These are phyloP conservation scores for Kluyveromyces nonfermentans DNA, from an alignment of 805 yeast genomes.

Conservation along the genomic window DNA sequence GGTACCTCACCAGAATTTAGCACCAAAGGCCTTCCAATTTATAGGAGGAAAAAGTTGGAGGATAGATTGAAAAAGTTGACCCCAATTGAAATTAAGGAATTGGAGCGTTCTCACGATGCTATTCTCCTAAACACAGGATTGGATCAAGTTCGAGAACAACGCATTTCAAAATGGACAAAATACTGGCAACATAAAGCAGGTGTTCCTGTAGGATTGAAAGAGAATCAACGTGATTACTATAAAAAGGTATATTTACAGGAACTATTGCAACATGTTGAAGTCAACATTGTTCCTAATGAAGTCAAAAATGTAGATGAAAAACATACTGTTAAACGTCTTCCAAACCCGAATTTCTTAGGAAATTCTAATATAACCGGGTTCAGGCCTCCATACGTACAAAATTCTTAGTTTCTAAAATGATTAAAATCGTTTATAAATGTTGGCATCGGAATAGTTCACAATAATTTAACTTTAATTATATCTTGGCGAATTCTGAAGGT, in stretches of 20 bases:
- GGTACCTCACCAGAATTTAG: conserved; percentile 19
- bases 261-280: conserved; percentile 22
- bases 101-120: conserved; percentile 42
- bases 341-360: conserved; percentile 41
- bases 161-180: conserved; percentile 40
- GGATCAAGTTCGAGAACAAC: conserved; percentile 32
- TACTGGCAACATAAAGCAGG: conserved; percentile 41
- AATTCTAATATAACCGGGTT: conserved; percentile 36
- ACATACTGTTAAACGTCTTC: conserved; percentile 35
- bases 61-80: conserved; percentile 26
- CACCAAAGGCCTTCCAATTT: conserved; percentile 37
- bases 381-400: conserved; percentile 35
- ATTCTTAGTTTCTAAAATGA: neutral
- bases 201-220: conserved; percentile 26
- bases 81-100: conserved; percentile 33
- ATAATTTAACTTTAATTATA: conserved; percentile 26
- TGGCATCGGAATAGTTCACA: conserved; percentile 9
- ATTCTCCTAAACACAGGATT: conserved; percentile 38
- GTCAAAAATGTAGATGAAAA: conserved; percentile 35
- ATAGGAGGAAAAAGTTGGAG: conserved; percentile 22
- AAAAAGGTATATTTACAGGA: conserved; percentile 25
- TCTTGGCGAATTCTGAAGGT: conserved; percentile 29
- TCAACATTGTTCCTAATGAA: conserved; percentile 30
- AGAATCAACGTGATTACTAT: conserved; percentile 17
- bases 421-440: neutral